Evolutionary conservation across 2,329 filamentous ascomycete genomes (phyloP).

Genomic region (Talaromyces amestolkiae): DNA sequence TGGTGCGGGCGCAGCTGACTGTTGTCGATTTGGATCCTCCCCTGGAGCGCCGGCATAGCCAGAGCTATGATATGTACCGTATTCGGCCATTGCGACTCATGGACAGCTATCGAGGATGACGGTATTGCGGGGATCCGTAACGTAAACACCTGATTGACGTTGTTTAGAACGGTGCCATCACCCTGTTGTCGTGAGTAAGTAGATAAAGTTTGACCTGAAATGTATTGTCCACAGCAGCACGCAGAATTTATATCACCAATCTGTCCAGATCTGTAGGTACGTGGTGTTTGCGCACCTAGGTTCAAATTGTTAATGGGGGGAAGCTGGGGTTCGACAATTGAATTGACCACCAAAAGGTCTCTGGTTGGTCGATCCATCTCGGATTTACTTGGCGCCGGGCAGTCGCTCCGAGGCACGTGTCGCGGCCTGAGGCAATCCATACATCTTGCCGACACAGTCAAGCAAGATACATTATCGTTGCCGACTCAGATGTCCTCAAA

Average conservation of each 20-base stretch:
- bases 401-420: slow-evolving; percentile 15
- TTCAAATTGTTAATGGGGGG: not conserved
- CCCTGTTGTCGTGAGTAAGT: not conserved
- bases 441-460: too few relatives aligned
- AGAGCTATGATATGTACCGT: slow-evolving; percentile 41
- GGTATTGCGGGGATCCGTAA: slow-evolving; percentile 14
- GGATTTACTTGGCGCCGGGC: slow-evolving; percentile 32
- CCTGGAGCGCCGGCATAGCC: slow-evolving; percentile 34
- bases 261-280: not conserved
- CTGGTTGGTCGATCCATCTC: slow-evolving; percentile 22
- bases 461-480: too few relatives aligned
- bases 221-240: not conserved
- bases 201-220: not conserved
- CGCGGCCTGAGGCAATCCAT: not conserved
- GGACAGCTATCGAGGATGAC: slow-evolving; percentile 22
- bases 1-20: slow-evolving; percentile 50
- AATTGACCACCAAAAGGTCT: slow-evolving; percentile 36
- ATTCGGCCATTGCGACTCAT: slow-evolving; percentile 44
- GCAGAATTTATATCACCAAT: not conserved
- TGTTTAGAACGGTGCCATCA: slow-evolving; percentile 20
- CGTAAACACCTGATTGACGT: not conserved
- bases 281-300: not conserved
- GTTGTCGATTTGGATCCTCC: slow-evolving; percentile 57
- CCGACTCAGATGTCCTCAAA: too few relatives aligned
- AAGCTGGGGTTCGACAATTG: slow-evolving; percentile 16